A percentile compares a stretch with the other conserved stretches of the same genome.
Conservation (phyloP, 2,329 filamentous ascomycete genomes). For the Graphilbum fragrans region DNA sequence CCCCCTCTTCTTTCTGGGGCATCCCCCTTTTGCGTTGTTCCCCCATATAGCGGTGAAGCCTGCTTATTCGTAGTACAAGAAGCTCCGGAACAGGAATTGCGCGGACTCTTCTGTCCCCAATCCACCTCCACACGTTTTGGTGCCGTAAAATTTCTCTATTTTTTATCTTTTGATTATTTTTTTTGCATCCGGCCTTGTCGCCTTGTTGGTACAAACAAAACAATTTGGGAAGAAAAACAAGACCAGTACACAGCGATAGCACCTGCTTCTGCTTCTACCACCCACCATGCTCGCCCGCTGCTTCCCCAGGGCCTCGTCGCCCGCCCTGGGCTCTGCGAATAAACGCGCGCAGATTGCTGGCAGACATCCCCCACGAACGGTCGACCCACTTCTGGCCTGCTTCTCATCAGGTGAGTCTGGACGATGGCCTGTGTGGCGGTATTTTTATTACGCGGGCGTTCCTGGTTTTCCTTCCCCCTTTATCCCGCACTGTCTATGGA, state of each 20-base stretch:
- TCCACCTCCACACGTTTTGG: too few relatives aligned
- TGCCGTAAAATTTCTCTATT: neutral
- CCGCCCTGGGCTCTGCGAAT: neutral
- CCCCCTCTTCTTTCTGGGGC: too few relatives aligned
- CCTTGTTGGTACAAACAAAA: too few relatives aligned
- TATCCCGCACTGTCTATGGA: too few relatives aligned
- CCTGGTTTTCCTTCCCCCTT: neutral
- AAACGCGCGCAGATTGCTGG: neutral
- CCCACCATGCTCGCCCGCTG: neutral
- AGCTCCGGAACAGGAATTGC: too few relatives aligned
- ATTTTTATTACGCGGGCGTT: neutral
- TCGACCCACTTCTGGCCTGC: constrained; percentile 10
- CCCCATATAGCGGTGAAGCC: too few relatives aligned
- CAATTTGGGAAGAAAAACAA: too few relatives aligned
- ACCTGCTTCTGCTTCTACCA: neutral
- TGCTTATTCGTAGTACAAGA: too few relatives aligned
- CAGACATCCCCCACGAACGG: constrained; percentile 5
- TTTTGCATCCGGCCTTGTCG: neutral
- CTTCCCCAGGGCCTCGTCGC: neutral
- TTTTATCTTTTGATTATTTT: neutral
- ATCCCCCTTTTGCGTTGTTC: too few relatives aligned
- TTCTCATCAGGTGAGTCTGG: constrained; percentile 9
- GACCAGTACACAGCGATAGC: neutral
- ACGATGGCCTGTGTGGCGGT: neutral
- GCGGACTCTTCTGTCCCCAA: too few relatives aligned